A percentile compares a stretch with the other conserved stretches of the same genome.
Evolutionary conservation across 2,329 filamentous ascomycete species (phyloP).

Genomic region (Aspergillus viridinutans): DNA sequence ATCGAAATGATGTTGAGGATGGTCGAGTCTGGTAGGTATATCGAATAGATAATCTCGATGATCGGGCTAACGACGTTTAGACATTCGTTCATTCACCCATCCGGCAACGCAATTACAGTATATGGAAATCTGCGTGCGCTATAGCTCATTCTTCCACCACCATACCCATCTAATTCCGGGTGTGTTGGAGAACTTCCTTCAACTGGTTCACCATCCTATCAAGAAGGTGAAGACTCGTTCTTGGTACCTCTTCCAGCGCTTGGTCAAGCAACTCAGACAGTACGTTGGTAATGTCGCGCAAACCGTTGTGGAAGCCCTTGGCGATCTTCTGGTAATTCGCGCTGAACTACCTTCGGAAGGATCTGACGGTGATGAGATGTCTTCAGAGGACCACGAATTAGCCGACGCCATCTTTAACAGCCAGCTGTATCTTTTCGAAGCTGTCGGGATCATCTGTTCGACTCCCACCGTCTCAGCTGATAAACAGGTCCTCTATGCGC

Average conservation of each 20-base stretch:
- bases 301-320: conserved; percentile 84
- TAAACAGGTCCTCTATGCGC: conserved; percentile 82
- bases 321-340: conserved; percentile 82
- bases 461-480: conserved; percentile 70
- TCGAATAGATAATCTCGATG: background rate
- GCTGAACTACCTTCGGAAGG: conserved; percentile 78
- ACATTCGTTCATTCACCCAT: conserved; percentile 79
- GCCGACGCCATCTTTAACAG: conserved; percentile 87
- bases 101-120: conserved; percentile 92
- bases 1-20: conserved; percentile 93
- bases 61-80: conserved; percentile 42
- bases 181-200: conserved; percentile 86
- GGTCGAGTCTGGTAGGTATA: conserved; percentile 75
- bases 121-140: conserved; percentile 97
- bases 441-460: conserved; percentile 87
- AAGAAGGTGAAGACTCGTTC: conserved; percentile 83
- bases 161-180: conserved; percentile 76
- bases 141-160: conserved; percentile 86
- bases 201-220: conserved; percentile 81
- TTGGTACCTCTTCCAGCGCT: conserved; percentile 94
- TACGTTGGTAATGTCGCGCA: conserved; percentile 87
- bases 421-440: conserved; percentile 91
- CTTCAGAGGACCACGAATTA: conserved; percentile 85
- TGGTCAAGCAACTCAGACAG: conserved; percentile 79
- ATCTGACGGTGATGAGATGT: conserved; percentile 83